Evolutionary conservation across 495 filamentous ascomycete species (phyloP).

Genomic region (Niebla homalea): DNA sequence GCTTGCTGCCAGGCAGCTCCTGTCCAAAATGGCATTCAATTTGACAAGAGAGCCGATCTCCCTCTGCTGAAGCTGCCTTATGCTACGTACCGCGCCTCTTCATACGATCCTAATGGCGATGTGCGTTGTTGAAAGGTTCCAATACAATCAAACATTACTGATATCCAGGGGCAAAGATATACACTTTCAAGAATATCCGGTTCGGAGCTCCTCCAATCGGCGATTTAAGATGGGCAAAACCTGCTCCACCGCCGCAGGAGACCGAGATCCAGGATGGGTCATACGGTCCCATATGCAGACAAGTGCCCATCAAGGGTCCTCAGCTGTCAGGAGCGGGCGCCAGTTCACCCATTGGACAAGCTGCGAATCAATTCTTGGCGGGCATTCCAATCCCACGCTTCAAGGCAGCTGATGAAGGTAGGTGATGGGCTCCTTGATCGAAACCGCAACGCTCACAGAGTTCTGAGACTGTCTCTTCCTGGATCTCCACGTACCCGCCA

Average conservation of each 20-base stretch:
- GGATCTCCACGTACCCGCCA: constrained; percentile 28
- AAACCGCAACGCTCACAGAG: no score
- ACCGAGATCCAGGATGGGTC: constrained; percentile 37
- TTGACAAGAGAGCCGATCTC: constrained; percentile 17
- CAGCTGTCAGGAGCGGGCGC: constrained; percentile 26
- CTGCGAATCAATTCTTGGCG: constrained; percentile 24
- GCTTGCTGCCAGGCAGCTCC: constrained; percentile 3
- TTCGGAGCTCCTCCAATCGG: constrained; percentile 43
- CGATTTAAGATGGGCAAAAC: constrained; percentile 41
- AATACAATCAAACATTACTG: background rate
- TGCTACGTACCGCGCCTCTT: constrained; percentile 23
- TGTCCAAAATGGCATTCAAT: constrained; percentile 8
- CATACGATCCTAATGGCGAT: constrained; percentile 24
- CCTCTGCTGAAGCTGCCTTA: constrained; percentile 25
- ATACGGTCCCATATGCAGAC: constrained; percentile 30
- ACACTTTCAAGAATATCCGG: constrained; percentile 43
- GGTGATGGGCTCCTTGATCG: background rate
- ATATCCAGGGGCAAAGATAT: constrained; percentile 13
- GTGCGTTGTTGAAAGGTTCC: constrained; percentile 8
- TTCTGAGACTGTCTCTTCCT: constrained; percentile 29
- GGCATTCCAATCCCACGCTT: constrained; percentile 15
- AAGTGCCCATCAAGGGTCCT: constrained; percentile 27
- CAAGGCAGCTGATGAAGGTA: constrained; percentile 12
- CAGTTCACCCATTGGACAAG: constrained; percentile 23
- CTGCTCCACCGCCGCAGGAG: constrained; percentile 33